These are phyloP conservation scores for Cryoendolithus antarcticus DNA, from an alignment of 2,329 filamentous ascomycete genomes.

Conservation along the genomic window DNA sequence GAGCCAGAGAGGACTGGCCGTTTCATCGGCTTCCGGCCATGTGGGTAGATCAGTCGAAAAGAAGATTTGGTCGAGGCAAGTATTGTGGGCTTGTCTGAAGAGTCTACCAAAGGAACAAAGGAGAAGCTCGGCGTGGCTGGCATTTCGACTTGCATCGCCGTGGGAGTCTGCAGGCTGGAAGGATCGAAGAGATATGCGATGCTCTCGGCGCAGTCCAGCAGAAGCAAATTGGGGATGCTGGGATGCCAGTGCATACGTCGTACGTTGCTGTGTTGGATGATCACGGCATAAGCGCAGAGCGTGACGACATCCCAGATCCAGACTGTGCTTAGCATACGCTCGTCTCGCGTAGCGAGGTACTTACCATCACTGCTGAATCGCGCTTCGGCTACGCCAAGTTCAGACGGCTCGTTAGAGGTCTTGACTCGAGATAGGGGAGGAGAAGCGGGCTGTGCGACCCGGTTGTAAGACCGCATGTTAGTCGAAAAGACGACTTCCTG, in stretches of 20 bases:
- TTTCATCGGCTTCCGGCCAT: conserved; percentile 19
- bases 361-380: conserved; percentile 16
- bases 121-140: conserved; percentile 9
- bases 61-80: conserved; percentile 24
- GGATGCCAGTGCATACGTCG: conserved; percentile 34
- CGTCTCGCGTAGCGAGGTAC: conserved; percentile 21
- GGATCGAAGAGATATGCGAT: conserved; percentile 28
- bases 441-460: conserved; percentile 16
- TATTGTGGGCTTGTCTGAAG: conserved; percentile 20
- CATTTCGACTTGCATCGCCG: conserved; percentile 6
- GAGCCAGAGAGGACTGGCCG: conserved; percentile 18
- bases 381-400: conserved; percentile 19
- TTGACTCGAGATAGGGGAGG: conserved; percentile 17
- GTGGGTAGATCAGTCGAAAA: conserved; percentile 30
- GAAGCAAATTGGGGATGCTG: conserved; percentile 21
- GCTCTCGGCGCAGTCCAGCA: conserved; percentile 32
- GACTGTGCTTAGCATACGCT: conserved; percentile 27
- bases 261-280: conserved; percentile 34
- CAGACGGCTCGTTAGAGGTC: conserved; percentile 21
- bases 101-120: conserved; percentile 7
- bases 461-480: conserved; percentile 16
- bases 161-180: conserved; percentile 10
- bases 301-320: conserved; percentile 35
- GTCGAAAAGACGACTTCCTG: conserved; percentile 20
- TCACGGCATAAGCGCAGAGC: conserved; percentile 26